Conservation (phyloP, 2,329 filamentous ascomycete genomes). For the Colletotrichum cereale region DNA sequence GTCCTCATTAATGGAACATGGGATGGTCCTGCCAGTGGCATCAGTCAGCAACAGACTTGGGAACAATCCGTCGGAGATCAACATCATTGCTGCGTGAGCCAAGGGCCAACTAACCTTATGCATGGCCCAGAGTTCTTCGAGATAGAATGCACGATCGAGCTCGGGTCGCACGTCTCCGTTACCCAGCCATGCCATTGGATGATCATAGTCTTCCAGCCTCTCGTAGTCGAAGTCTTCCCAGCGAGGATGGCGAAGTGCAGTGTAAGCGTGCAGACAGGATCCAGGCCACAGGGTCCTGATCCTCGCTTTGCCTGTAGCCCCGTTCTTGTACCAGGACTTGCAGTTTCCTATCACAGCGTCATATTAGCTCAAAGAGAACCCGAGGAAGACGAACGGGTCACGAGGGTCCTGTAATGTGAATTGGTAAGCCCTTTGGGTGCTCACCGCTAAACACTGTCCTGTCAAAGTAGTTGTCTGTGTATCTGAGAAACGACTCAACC, state of each 20-base stretch:
- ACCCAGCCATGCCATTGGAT: slow-evolving; percentile 5
- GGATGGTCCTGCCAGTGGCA: slow-evolving; percentile 3
- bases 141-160: slow-evolving; percentile 11
- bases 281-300: slow-evolving; percentile 16
- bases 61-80: not conserved
- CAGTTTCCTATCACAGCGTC: not conserved
- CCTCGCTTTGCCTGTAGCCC: not conserved
- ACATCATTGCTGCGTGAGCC: not conserved
- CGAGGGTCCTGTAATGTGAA: not conserved
- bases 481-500: not conserved
- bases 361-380: too few relatives aligned
- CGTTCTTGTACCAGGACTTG: slow-evolving; percentile 5
- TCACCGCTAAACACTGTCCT: slow-evolving; percentile 1
- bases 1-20: not conserved
- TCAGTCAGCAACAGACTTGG: not conserved
- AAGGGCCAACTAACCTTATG: not conserved
- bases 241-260: not conserved
- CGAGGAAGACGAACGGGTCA: not conserved
- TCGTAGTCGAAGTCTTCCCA: slow-evolving; percentile 15
- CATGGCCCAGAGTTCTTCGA: slow-evolving; percentile 5
- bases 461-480: slow-evolving; percentile 18
- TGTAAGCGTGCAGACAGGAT: slow-evolving; percentile 7
- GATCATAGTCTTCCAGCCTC: not conserved
- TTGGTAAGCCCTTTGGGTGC: not conserved
- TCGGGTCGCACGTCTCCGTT: slow-evolving; percentile 8